These are phyloP conservation scores for Solanum hybrid DNA, from an alignment of 305 asterid genomes.

Conservation along the genomic window DNA sequence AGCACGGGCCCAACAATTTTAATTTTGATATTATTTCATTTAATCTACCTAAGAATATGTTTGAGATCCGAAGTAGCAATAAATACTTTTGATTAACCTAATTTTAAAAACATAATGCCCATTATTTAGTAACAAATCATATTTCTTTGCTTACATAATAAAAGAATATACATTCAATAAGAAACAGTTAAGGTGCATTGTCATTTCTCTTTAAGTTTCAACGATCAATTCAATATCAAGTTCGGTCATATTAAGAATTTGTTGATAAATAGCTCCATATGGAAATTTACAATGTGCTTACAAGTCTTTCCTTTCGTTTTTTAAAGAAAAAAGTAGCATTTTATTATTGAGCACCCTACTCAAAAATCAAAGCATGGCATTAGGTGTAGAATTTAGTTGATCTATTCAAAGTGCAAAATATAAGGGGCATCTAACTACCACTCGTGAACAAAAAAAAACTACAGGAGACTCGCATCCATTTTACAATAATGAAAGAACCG, in stretches of 20 bases:
- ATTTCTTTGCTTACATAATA: not conserved
- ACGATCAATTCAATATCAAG: no score
- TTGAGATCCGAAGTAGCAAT: not conserved
- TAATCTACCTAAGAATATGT: not conserved
- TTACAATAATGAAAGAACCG: not conserved
- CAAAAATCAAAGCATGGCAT: not conserved
- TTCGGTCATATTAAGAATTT: no score
- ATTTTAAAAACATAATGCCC: not conserved
- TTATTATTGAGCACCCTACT: not conserved
- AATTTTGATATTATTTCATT: no score
- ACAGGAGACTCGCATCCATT: not conserved
- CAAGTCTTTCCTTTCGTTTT: no score
- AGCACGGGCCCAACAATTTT: not conserved
- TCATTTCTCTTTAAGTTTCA: no score
- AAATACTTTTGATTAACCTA: not conserved
- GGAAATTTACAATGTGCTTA: no score
- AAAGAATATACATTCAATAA: not conserved
- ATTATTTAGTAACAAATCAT: not conserved
- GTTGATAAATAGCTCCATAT: no score
- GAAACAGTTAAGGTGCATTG: not conserved
- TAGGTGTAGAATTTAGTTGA: not conserved
- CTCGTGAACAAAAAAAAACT: no score
- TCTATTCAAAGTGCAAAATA: not conserved
- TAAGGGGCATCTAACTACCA: not conserved
- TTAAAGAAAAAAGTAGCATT: no score